Evolutionary conservation across 1,284 basidiomycete species (phyloP).

Genomic region (Chalciporus piperatoides): DNA sequence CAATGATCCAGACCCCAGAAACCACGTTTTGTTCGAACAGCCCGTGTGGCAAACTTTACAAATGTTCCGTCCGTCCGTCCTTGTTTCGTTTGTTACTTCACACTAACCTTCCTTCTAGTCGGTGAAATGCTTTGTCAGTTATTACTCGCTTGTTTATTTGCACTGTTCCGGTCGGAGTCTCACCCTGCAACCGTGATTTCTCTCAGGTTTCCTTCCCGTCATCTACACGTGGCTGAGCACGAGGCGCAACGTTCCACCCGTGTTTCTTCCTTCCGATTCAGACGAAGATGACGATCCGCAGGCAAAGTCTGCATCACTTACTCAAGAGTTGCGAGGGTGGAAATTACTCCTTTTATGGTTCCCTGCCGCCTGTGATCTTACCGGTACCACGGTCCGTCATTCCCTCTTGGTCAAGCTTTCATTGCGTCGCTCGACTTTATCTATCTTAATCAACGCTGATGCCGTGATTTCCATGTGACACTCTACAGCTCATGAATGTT

Average conservation of each 20-base stretch:
- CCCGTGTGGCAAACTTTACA: constrained; percentile 93
- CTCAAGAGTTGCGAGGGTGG: constrained; percentile 59
- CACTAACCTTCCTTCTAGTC: constrained; percentile 48
- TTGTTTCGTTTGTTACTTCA: constrained; percentile 20
- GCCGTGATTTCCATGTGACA: constrained; percentile 16
- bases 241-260: constrained; percentile 43
- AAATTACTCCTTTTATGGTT: constrained; percentile 78
- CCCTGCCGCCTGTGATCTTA: constrained; percentile 85
- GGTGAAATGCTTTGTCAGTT: constrained; percentile 89
- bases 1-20: constrained; percentile 48
- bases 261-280: constrained; percentile 55
- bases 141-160: constrained; percentile 17
- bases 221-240: constrained; percentile 62
- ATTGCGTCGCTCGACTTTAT: constrained; percentile 8
- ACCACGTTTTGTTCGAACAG: constrained; percentile 79
- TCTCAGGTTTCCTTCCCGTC: constrained; percentile 77
- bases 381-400: constrained; percentile 74
- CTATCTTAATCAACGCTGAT: constrained; percentile 19
- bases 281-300: constrained; percentile 40
- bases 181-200: constrained; percentile 22
- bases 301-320: constrained; percentile 37
- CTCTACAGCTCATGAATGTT: constrained; percentile 83
- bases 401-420: constrained; percentile 16
- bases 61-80: constrained; percentile 74
- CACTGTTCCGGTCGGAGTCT: constrained; percentile 24